Percentiles rank a stretch among this genome's conserved stretches.
Evolutionary conservation across 805 yeast genomes (phyloP).

Genomic region (Teunomyces gatunensis): DNA sequence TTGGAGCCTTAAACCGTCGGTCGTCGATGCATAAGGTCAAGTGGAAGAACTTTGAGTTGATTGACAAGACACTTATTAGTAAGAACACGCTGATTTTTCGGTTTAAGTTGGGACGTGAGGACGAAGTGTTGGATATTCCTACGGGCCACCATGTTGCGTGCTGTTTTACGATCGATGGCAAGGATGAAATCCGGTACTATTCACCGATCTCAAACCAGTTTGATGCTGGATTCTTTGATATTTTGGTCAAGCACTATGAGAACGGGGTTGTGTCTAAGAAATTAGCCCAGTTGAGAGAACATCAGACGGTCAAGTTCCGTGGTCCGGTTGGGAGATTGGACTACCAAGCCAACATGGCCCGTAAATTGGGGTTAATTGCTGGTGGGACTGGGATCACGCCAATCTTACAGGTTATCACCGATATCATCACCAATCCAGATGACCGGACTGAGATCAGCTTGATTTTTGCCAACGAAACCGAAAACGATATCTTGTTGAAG

Average conservation of each 20-base stretch:
- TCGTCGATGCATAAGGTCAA: conserved; percentile 46
- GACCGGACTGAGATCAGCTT: conserved; percentile 61
- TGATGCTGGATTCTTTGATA: conserved; percentile 73
- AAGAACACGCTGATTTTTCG: conserved; percentile 73
- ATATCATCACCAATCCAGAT: conserved; percentile 64
- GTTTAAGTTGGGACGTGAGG: conserved; percentile 59
- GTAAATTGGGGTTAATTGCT: conserved; percentile 66
- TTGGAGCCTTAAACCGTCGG: conserved; percentile 41
- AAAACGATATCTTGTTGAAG: conserved; percentile 69
- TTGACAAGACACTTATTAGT: conserved; percentile 71
- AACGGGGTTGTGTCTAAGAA: conserved; percentile 67
- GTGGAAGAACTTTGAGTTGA: conserved; percentile 66
- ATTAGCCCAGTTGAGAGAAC: conserved; percentile 63
- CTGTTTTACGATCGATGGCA: conserved; percentile 45
- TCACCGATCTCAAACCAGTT: conserved; percentile 72
- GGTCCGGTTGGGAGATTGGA: conserved; percentile 79
- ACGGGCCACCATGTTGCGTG: conserved; percentile 76
- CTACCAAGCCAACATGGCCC: conserved; percentile 56
- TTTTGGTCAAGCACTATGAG: conserved; percentile 71
- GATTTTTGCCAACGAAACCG: conserved; percentile 72
- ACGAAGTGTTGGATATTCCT: conserved; percentile 63
- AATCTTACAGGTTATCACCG: conserved; percentile 73
- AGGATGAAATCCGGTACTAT: conserved; percentile 62
- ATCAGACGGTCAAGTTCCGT: conserved; percentile 65
- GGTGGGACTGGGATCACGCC: conserved; percentile 94